phyloP scores from a whole-genome alignment of 2,329 filamentous ascomycete genomes.

The Cladosporium sp. region DNA sequence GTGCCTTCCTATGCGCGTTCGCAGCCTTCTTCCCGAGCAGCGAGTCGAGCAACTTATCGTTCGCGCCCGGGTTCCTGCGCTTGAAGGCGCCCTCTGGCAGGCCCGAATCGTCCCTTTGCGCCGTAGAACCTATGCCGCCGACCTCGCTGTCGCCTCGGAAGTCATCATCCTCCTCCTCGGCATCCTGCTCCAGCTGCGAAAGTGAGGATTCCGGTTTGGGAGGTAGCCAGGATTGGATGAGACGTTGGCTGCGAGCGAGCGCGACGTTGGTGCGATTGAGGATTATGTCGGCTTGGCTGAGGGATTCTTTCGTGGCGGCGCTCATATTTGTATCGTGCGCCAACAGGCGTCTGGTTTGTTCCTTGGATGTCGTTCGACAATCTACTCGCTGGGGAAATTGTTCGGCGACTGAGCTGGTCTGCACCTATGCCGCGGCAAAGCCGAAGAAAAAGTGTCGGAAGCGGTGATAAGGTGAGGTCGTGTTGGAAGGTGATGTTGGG shows the following conservation, averaged over 20 bases:
- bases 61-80: conserved; percentile 32
- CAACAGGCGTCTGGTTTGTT: too few species aligned
- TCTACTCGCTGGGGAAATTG: too few species aligned
- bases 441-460: too few species aligned
- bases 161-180: conserved; percentile 46
- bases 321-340: background rate
- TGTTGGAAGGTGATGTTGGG: too few species aligned
- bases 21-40: conserved; percentile 38
- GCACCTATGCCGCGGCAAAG: too few species aligned
- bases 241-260: conserved; percentile 47
- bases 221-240: conserved; percentile 50
- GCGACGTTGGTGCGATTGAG: conserved; percentile 49
- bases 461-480: too few species aligned
- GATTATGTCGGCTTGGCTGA: conserved; percentile 43
- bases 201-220: conserved; percentile 32
- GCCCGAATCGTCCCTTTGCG: conserved; percentile 12
- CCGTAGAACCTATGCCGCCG: conserved; percentile 15
- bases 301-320: conserved; percentile 4
- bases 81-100: conserved; percentile 32
- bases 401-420: too few species aligned
- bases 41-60: conserved; percentile 37
- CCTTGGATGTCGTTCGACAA: too few species aligned
- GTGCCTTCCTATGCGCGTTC: conserved; percentile 25
- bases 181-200: conserved; percentile 10
- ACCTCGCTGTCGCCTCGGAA: conserved; percentile 32